phyloP scores from a whole-genome alignment of 768 basidiomycete species.

The Tephrocybe sp. region DNA sequence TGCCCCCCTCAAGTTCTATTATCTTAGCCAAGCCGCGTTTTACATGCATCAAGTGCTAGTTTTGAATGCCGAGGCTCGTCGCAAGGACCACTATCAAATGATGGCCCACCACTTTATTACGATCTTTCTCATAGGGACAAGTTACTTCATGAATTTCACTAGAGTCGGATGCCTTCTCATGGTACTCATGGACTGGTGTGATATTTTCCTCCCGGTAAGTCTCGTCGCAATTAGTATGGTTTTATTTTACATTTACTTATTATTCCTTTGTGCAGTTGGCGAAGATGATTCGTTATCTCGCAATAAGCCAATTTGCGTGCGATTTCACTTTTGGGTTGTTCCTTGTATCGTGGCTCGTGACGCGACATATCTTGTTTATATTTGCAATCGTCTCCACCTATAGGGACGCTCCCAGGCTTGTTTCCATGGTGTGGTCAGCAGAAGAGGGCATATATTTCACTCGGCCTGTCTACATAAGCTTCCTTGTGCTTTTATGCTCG shows the following conservation, averaged over 20 bases:
- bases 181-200: constrained; percentile 92
- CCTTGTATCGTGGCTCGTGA: constrained; percentile 87
- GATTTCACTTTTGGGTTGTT: constrained; percentile 80
- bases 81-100: constrained; percentile 96
- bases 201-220: constrained; percentile 89
- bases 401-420: constrained; percentile 43
- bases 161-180: constrained; percentile 88
- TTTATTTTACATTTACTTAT: background rate
- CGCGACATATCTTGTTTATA: constrained; percentile 82
- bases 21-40: constrained; percentile 81
- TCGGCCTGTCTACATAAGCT: constrained; percentile 38
- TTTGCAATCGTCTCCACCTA: constrained; percentile 63
- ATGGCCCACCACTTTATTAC: constrained; percentile 94
- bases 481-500: constrained; percentile 50
- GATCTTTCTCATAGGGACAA: constrained; percentile 67
- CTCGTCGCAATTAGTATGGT: background rate
- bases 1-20: constrained; percentile 86
- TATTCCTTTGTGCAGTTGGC: constrained; percentile 55
- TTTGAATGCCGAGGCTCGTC: constrained; percentile 86
- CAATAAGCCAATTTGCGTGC: constrained; percentile 53
- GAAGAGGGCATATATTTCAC: constrained; percentile 56
- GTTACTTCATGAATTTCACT: constrained; percentile 83
- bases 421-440: constrained; percentile 60
- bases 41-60: constrained; percentile 91
- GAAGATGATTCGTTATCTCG: constrained; percentile 92